phyloP scores from a whole-genome alignment of 352 stramenopile species.

The Phytophthora pini region DNA sequence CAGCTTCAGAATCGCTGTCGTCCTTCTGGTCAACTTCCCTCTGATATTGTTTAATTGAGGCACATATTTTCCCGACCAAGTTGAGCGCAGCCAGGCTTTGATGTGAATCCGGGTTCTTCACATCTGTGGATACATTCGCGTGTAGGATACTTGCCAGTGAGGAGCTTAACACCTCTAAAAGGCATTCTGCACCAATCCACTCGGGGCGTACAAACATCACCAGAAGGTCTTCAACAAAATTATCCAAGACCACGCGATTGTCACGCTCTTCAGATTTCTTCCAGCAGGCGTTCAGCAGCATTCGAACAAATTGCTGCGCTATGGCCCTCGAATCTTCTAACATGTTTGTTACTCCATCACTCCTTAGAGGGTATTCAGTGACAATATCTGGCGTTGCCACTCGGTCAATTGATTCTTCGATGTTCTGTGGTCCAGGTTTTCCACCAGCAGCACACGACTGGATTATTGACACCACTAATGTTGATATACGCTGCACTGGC shows the following conservation, averaged over 20 bases:
- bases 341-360: constrained; percentile 6
- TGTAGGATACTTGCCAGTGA: constrained; percentile 74
- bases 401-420: constrained; percentile 12
- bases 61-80: constrained; percentile 81
- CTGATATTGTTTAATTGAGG: constrained; percentile 71
- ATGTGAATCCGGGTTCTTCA: constrained; percentile 74
- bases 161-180: constrained; percentile 75
- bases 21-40: constrained; percentile 47
- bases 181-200: constrained; percentile 73
- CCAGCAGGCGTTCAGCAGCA: constrained; percentile 75
- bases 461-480: constrained; percentile 67
- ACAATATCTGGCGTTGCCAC: constrained; percentile 29
- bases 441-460: constrained; percentile 48
- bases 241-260: constrained; percentile 77
- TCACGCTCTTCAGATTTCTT: constrained; percentile 86
- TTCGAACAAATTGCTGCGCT: constrained; percentile 50
- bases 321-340: constrained; percentile 47
- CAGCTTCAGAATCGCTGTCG: constrained; percentile 41
- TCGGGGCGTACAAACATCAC: constrained; percentile 83
- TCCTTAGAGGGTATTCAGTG: constrained; percentile 17
- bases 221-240: constrained; percentile 87
- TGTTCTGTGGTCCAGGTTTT: constrained; percentile 10
- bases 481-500: constrained; percentile 74
- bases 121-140: constrained; percentile 58
- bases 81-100: constrained; percentile 71